Percentiles rank a stretch among this genome's conserved stretches.
Conservation (phyloP, 768 basidiomycete genomes). For the Pleurotus tuber-regium region DNA sequence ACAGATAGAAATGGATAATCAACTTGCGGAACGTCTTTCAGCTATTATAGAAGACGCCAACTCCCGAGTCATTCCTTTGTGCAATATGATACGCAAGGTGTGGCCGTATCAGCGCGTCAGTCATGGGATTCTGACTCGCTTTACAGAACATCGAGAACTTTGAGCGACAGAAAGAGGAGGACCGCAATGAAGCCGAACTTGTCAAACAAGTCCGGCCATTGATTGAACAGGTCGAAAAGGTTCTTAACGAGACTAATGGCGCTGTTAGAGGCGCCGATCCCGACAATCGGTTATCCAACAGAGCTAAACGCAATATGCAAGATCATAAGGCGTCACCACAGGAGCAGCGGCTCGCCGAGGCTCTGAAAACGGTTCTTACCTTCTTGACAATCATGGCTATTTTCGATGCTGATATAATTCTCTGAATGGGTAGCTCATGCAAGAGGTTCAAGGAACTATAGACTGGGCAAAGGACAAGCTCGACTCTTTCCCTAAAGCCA, state of each 20-base stretch:
- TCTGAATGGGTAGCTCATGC: conserved; percentile 22
- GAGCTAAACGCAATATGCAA: conserved; percentile 30
- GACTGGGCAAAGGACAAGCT: conserved; percentile 37
- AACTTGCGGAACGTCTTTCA: conserved; percentile 33
- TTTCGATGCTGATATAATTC: not conserved
- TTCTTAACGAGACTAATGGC: conserved; percentile 36
- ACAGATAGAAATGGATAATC: conserved; percentile 18
- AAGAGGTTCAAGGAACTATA: conserved; percentile 36
- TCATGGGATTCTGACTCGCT: not conserved
- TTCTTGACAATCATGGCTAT: not conserved
- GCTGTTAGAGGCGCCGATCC: conserved; percentile 35
- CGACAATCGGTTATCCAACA: conserved; percentile 30
- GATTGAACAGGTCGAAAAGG: conserved; percentile 34
- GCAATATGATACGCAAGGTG: conserved; percentile 36
- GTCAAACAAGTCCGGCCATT: conserved; percentile 34
- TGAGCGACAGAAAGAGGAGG: conserved; percentile 31
- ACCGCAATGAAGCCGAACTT: conserved; percentile 31
- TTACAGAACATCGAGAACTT: conserved; percentile 35
- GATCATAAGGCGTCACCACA: conserved; percentile 36
- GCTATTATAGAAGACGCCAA: conserved; percentile 33
- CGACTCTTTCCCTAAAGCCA: conserved; percentile 34
- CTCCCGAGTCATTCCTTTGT: conserved; percentile 25
- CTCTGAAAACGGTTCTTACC: conserved; percentile 30
- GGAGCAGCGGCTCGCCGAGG: conserved; percentile 36
- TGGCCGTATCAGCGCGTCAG: not conserved